Conservation (phyloP, 371 early-diverging fungal genomes). For the Nematocida homosporus region DNA sequence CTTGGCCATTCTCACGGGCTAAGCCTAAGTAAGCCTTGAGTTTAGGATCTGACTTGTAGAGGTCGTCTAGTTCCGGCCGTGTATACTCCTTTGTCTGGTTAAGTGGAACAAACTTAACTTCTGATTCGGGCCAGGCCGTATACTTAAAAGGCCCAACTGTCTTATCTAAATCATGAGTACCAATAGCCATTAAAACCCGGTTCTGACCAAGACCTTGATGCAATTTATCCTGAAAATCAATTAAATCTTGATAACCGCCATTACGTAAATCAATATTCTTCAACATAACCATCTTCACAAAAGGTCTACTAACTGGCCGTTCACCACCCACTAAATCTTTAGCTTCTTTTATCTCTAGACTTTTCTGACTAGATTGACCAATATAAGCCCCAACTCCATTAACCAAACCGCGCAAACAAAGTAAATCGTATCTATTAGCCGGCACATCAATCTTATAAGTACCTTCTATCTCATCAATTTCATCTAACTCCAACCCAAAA, state of each 20-base stretch:
- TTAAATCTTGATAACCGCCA: constrained; percentile 82
- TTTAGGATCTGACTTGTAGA: constrained; percentile 78
- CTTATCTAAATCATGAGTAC: constrained; percentile 95
- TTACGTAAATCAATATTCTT: constrained; percentile 78
- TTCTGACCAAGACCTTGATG: constrained; percentile 88
- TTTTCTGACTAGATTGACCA: constrained; percentile 16
- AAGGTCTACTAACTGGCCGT: constrained; percentile 72
- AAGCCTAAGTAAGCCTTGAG: constrained; percentile 83
- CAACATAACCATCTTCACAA: constrained; percentile 84
- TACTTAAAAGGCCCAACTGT: constrained; percentile 87
- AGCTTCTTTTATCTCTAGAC: constrained; percentile 31
- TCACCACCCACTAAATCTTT: constrained; percentile 6
- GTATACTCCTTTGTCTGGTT: constrained; percentile 77
- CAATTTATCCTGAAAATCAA: constrained; percentile 96
- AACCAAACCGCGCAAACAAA: constrained; percentile 62
- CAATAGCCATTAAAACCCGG: constrained; percentile 90
- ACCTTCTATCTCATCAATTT: constrained; percentile 74
- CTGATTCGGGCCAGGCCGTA: constrained; percentile 78
- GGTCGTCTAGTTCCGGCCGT: constrained; percentile 78
- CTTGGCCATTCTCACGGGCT: constrained; percentile 76
- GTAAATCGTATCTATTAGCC: constrained; percentile 82
- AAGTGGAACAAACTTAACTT: constrained; percentile 85
- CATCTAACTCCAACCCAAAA: constrained; percentile 98
- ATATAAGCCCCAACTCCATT: constrained; percentile 58
- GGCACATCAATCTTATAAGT: constrained; percentile 95